Evolutionary conservation across 2,329 filamentous ascomycete species (phyloP), one percentile per base, ranked within the genome.

Genomic region (Cladosporium sp.): DNA sequence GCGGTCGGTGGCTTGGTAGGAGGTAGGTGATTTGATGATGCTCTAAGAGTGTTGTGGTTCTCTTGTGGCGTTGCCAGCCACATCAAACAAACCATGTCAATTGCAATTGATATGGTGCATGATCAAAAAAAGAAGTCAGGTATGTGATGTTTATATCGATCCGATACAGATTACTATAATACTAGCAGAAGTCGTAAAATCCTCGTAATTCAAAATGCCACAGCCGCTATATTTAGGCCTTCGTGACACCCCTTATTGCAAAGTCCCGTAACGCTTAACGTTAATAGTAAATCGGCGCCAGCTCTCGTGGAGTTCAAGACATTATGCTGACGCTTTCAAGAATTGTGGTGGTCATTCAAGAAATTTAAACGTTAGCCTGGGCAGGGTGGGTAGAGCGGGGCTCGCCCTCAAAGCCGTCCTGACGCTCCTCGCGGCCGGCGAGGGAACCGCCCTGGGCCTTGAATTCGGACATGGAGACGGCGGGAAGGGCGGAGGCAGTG

Each of bases 391-490:
- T 18, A 12, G 55, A 51, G 57, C 75, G 73, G 4, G 82, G 82
- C 55, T 83, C 81, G 9, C 84, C 83, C 36, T 78, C 75, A 52
- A 83, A 85, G 32, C 78, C 77, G 43, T 82, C 78, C 41, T 78
- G 73, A 13, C 77, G 75, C 60, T 79, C 74, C 36, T 78, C 74
- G 30, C 76, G 72, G 2, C 81, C 79, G 9, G 67, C 66, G 1
- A 85, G 65, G 2, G 69, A 66, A 38, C 80, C 79, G 12, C 80
- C 79, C 46, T 76, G 65, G 52, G 68, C 63, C 68, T 75, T 76
- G 63, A 85, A 88, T 58, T 89, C 83, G 0, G 74, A 70, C 63
- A 88, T 74, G 30, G 72, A 80, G 63, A 87, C 81, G 9, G 78
- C 67, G 1, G 85, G 84, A 0, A 88, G 73, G 3, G 78, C 74